Conservation (phyloP, 257 asterid species). For the Scutellaria barbata region DNA sequence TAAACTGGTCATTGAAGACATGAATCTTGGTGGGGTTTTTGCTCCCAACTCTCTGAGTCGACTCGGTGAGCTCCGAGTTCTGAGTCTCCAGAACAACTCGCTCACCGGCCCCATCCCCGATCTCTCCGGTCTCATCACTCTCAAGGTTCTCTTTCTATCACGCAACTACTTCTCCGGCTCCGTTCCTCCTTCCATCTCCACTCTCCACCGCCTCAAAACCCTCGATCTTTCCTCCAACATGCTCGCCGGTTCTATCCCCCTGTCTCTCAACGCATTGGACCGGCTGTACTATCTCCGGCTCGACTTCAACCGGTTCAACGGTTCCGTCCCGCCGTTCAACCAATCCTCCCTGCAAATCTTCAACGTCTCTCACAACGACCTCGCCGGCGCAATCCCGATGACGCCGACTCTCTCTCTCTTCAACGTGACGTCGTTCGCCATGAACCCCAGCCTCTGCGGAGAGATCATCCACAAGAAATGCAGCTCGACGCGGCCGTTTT, state of each 20-base stretch:
- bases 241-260: conserved; percentile 63
- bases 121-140: conserved; percentile 58
- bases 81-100: conserved; percentile 77
- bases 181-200: conserved; percentile 64
- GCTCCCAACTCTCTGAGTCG: conserved; percentile 52
- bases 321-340: conserved; percentile 82
- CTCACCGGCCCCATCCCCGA: conserved; percentile 86
- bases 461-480: conserved; percentile 67
- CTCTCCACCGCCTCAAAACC: conserved; percentile 78
- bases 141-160: conserved; percentile 66
- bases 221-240: conserved; percentile 77
- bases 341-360: conserved; percentile 59
- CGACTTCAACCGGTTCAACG: conserved; percentile 79
- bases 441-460: conserved; percentile 77
- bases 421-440: conserved; percentile 52
- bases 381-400: conserved; percentile 75
- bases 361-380: conserved; percentile 72
- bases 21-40: conserved; percentile 61
- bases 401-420: conserved; percentile 66
- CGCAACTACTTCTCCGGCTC: conserved; percentile 65
- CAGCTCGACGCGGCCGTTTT: conserved; percentile 58
- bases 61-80: conserved; percentile 69
- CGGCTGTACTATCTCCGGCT: conserved; percentile 71
- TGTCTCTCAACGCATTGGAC: conserved; percentile 47
- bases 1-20: conserved; percentile 50